phyloP scores from a whole-genome alignment of 495 filamentous ascomycete genomes.

The Neurospora sp. region DNA sequence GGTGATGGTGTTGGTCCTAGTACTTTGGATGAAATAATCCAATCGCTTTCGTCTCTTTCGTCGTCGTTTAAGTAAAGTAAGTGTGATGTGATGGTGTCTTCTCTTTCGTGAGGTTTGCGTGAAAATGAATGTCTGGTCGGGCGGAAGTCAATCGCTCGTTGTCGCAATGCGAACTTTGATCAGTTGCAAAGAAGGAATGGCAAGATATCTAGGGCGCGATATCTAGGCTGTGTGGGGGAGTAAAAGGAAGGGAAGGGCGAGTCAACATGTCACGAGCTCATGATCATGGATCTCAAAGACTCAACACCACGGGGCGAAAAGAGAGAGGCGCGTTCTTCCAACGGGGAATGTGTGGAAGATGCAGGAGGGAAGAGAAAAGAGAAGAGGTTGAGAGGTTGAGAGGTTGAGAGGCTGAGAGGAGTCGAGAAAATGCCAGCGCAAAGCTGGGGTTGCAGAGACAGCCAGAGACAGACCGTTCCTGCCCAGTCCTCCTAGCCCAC shows the following conservation, averaged over 20 bases:
- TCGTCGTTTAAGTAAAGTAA: neutral
- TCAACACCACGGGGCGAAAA: slow-evolving; percentile 7
- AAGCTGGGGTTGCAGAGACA: neutral
- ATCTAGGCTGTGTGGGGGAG: neutral
- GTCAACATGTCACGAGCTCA: slow-evolving; percentile 7
- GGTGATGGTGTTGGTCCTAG: neutral
- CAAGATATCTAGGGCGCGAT: neutral
- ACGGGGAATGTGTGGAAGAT: slow-evolving; percentile 1
- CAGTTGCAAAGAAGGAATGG: neutral
- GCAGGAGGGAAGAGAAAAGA: slow-evolving; percentile 4
- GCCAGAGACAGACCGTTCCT: neutral
- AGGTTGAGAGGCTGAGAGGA: neutral
- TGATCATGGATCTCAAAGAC: slow-evolving; percentile 6
- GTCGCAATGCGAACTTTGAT: neutral
- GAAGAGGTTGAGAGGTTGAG: slow-evolving; percentile 4
- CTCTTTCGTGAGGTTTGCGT: neutral
- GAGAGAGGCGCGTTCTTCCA: neutral
- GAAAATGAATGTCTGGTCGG: neutral
- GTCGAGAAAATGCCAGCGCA: neutral
- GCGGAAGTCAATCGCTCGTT: neutral
- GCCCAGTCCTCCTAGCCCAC: neutral
- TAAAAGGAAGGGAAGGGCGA: slow-evolving; percentile 9
- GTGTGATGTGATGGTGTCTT: neutral
- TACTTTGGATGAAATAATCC: neutral
- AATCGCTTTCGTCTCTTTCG: neutral